Evolutionary conservation across 1,284 basidiomycete genomes (phyloP), one percentile per base, ranked within the genome.

Genomic region (Malassezia pachydermatis): DNA sequence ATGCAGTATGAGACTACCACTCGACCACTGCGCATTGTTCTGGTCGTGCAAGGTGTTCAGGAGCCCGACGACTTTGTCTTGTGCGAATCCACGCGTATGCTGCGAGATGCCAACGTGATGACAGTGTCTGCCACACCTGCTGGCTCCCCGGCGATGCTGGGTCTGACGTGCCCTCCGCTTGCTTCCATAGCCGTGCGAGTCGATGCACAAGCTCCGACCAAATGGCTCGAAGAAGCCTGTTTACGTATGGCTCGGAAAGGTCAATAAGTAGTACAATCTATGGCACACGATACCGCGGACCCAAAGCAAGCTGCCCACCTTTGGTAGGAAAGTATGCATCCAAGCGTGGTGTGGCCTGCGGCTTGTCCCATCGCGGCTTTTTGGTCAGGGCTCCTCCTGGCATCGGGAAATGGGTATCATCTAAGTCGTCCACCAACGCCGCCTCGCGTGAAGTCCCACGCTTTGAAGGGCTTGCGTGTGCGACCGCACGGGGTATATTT

Each of bases 61-160:
- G 94, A 99, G 73, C 94, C 94, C 5, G 81, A 82, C 45, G 94
- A 98, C 73, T 99, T 95, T 72, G 92, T 98, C 7, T 77, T 82
- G 17, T 96, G 92, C 67, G 84, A 92, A 68, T 90, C 92, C 3
- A 83, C 86, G 13, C 77, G 77, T 57, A 81, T 81, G 59, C 72
- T 99, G 55, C 78, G 77, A 61, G 78, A 83, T 29, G 82, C 81
- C 4, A 85, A 85, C 1, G 78, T 92, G 3, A 76, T 84, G 36
- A 82, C 98, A 0, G 64, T 81, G 23, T 84, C 86, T 76, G 68
- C 92, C 10, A 25, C 32, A 13, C 38, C 49, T 2, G 23, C 22
- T 8, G 34, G 14, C 11, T 30, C 41, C 19, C 76, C 77, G 20
- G 24, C 29, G 5, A 38, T 25, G 25, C 33, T 52, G 22, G 50